These are phyloP conservation scores for Anacardium occidentale DNA, from an alignment of 345 rosid genomes.

Conservation along the genomic window DNA sequence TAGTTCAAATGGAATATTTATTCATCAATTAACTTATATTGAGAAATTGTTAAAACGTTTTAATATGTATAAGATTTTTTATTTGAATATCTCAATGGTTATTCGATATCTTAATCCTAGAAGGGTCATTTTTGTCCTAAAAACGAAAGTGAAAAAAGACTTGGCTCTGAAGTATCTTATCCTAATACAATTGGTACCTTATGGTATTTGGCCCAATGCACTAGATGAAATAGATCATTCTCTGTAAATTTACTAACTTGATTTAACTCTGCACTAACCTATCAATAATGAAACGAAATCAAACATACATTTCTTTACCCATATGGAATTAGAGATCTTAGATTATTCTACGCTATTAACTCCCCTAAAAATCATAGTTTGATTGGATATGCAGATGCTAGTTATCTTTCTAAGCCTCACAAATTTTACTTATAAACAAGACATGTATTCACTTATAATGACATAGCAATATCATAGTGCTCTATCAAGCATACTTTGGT, in stretches of 20 bases:
- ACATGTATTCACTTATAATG: not conserved
- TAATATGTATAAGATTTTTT: not conserved
- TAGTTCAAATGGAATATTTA: no score
- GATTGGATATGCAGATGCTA: not conserved
- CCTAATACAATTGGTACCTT: not conserved
- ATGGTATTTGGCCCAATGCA: not conserved
- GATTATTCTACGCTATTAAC: not conserved
- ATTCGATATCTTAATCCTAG: not conserved
- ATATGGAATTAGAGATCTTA: accelerated
- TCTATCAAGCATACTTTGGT: not conserved
- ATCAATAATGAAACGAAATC: not conserved
- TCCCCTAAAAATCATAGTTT: not conserved
- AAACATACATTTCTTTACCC: not conserved
- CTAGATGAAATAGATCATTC: not conserved
- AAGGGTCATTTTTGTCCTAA: not conserved
- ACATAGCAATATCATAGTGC: not conserved
- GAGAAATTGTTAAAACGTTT: not conserved
- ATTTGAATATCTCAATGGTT: not conserved
- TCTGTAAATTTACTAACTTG: not conserved
- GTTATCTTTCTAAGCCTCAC: not conserved
- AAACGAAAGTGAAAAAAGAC: not conserved
- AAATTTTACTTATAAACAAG: not conserved
- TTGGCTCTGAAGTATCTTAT: not conserved
- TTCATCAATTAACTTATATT: not conserved
- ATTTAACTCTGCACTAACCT: not conserved